Base-by-base conservation (phyloP, 352 stramenopile genomes). In the Globisporangium spinosum region DNA sequence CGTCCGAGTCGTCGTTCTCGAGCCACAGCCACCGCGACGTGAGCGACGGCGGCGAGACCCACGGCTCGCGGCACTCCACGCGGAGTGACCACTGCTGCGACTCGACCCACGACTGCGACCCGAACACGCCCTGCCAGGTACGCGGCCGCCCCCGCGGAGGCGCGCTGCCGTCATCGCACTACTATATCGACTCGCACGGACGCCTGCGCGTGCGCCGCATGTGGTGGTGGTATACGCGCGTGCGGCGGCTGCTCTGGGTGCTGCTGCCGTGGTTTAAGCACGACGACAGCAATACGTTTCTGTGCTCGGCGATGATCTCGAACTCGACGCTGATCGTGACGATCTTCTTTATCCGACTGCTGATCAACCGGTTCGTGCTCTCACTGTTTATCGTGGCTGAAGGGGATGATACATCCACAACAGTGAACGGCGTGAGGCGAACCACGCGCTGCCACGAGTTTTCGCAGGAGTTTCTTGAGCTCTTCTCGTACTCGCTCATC, bases 241-340 rank as follows among this genome's bases (percentile, higher is more conserved):
- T 82, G 17, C 71, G 80, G 9, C 74, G 81, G 15, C 54, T 87
- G 34, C 32, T 85, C 38, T 77, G 73, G 63, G 74, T 76, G 51
- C 47, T 94, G 3, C 63, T 92, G 29, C 83, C 70, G 68, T 74
- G 82, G 57, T 81, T 91, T 62, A 87, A 89, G 59, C 70, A 73
- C 61, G 84, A 94, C 73, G 84, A 93, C 70, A 84, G 80, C 78
- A 94, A 94, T 67, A 92, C 83, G 65, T 94, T 89, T 43, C 70
- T 93, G 58, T 84, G 84, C 62, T 77, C 81, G 1, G 65, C 76
- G 20, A 90, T 94, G 83, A 77, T 94, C 63, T 84, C 80, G 66
- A 91, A 91, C 65, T 90, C 84, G 68, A 69, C 77, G 70, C 76
- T 90, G 49, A 94, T 91, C 65, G 59, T 92, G 55, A 65, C 72